Evolutionary conservation across 140 eudicot species (phyloP).

Genomic region (Anethum foeniculum): DNA sequence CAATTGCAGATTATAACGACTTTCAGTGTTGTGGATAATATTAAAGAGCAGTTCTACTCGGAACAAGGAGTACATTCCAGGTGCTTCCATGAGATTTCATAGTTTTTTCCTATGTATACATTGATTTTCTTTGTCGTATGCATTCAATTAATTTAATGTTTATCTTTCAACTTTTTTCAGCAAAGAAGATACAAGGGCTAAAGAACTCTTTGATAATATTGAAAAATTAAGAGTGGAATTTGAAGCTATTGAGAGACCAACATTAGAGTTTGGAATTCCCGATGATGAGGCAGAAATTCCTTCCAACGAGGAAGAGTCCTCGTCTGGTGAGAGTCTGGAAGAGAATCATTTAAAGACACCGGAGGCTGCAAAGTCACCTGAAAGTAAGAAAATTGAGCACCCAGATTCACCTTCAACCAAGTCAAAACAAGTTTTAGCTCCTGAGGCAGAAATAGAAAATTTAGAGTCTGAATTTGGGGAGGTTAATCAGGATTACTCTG

Average conservation of each 20-base stretch:
- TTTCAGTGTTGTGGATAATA: constrained; percentile 90
- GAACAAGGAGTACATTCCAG: constrained; percentile 63
- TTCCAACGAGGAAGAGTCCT: constrained; percentile 18
- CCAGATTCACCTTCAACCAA: constrained; percentile 27
- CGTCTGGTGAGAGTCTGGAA: constrained; percentile 34
- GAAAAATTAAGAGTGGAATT: constrained; percentile 71
- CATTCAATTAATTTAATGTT: not conserved
- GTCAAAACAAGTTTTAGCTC: constrained; percentile 52
- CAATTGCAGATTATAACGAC: constrained; percentile 65
- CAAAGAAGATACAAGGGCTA: constrained; percentile 61
- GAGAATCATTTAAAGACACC: constrained; percentile 25
- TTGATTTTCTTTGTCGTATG: not conserved
- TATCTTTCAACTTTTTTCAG: constrained; percentile 29
- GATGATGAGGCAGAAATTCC: constrained; percentile 30
- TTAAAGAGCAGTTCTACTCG: constrained; percentile 80
- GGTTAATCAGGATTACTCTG: constrained; percentile 50
- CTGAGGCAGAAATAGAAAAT: constrained; percentile 67
- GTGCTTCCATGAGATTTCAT: constrained; percentile 20
- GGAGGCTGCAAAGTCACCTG: constrained; percentile 19
- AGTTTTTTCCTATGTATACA: not conserved
- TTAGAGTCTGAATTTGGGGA: constrained; percentile 85
- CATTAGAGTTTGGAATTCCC: constrained; percentile 56
- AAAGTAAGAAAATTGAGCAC: constrained; percentile 19
- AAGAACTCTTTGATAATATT: constrained; percentile 75
- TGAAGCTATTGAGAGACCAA: constrained; percentile 85